Evolutionary conservation across 2,329 filamentous ascomycete species (phyloP), one percentile per base, ranked within the genome.

Genomic region (Eutypa lata): DNA sequence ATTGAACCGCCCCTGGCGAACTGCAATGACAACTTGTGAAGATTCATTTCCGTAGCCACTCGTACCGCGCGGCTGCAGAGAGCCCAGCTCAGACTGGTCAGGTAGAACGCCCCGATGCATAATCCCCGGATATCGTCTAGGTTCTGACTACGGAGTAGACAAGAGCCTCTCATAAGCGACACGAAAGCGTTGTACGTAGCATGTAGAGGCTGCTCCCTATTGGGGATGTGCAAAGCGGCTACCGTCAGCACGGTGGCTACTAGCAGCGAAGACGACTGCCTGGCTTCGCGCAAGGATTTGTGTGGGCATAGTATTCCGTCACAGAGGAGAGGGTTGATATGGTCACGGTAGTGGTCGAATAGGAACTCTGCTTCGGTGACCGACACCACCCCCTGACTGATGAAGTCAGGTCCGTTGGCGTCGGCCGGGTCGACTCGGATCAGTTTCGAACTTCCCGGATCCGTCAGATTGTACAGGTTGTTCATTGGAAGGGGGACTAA

Each of bases 61-160:
- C 71, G 62, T 1, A 73, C 70, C 6, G 70, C 70, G 3, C 69
- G 60, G 8, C 71, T 70, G 13, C 70, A 68, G 2, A 73, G 62
- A 42, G 72, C 68, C 67, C 70, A 73, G 57, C 68, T 72, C 13
- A 72, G 57, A 50, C 71, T 70, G 11, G 70, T 68, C 1, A 73
- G 63, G 51, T 71, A 73, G 57, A 73, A 73, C 2, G 71, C 68
- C 13, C 68, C 71, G 28, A 74, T 65, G 47, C 68, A 66, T 19
- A 73, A 54, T 7, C 68, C 72, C 3, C 71, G 68, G 16, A 73
- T 65, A 21, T 71, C 65, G 42, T 73, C 70, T 7, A 72, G 61
- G 38, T 65, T 70, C 35, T 71, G 63, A n/a, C 65, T 64, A 7
- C 66, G 56, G 4, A 69, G 64, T 8, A 71, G 48, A 18, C 55